Evolutionary conservation across 352 stramenopile species (phyloP).

Genomic region (Plasmopara viticola): DNA sequence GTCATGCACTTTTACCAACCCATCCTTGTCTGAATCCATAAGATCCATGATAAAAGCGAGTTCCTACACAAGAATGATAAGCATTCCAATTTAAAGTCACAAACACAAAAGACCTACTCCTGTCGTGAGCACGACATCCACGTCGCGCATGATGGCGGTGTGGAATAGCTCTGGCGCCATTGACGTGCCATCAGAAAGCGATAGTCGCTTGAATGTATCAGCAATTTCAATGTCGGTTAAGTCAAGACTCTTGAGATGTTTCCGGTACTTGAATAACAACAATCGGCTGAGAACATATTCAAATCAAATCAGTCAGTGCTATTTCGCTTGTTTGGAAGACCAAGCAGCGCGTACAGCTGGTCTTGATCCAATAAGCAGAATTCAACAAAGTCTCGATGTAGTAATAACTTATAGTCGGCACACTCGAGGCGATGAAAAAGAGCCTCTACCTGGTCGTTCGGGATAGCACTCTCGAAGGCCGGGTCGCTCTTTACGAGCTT

Average conservation of each 20-base stretch:
- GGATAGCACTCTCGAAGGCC: slow-evolving; percentile 62
- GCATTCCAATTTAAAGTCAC: not conserved
- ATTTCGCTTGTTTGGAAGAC: not conserved
- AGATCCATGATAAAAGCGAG: slow-evolving; percentile 51
- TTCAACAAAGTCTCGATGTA: slow-evolving; percentile 70
- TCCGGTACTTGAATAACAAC: slow-evolving; percentile 72
- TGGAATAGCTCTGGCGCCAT: slow-evolving; percentile 61
- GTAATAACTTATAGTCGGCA: slow-evolving; percentile 44
- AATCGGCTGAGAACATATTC: slow-evolving; percentile 35
- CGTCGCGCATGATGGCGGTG: slow-evolving; percentile 49
- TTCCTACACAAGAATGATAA: slow-evolving; percentile 30
- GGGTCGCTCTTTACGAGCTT: slow-evolving; percentile 75
- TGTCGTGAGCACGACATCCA: slow-evolving; percentile 74
- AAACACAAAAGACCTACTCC: slow-evolving; percentile 32
- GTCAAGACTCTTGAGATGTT: slow-evolving; percentile 46
- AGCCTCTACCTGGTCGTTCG: slow-evolving; percentile 62
- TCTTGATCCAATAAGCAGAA: slow-evolving; percentile 78
- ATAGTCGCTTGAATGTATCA: slow-evolving; percentile 64
- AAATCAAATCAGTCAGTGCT: not conserved
- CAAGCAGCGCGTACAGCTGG: slow-evolving; percentile 43
- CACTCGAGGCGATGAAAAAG: slow-evolving; percentile 69
- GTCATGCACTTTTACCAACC: slow-evolving; percentile 56
- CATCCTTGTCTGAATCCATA: slow-evolving; percentile 66
- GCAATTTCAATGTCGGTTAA: slow-evolving; percentile 74
- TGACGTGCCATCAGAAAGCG: slow-evolving; percentile 24